Evolutionary conservation across 148 eudicot species (phyloP).

Genomic region (Agrostemma githago): DNA sequence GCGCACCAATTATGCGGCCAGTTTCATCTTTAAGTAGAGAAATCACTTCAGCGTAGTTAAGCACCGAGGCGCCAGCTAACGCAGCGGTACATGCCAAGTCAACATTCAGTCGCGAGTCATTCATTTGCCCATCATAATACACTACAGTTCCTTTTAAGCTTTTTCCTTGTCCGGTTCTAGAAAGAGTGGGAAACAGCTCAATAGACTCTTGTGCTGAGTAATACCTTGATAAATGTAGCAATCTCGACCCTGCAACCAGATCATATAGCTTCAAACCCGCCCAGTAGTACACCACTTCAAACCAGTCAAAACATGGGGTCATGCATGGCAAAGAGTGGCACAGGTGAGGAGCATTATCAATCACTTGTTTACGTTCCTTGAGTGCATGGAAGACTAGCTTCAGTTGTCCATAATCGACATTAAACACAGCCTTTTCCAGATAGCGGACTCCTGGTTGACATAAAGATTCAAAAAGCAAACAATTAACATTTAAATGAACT

Average conservation of each 20-base stretch:
- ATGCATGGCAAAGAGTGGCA: conserved; percentile 93
- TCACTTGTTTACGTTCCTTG: conserved; percentile 85
- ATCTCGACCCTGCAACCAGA: conserved; percentile 69
- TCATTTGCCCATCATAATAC: conserved; percentile 97
- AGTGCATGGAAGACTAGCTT: conserved; percentile 98
- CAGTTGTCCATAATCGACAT: conserved; percentile 86
- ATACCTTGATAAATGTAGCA: conserved; percentile 83
- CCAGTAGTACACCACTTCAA: conserved; percentile 93
- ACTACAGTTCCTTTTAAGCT: conserved; percentile 92
- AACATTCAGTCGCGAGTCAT: conserved; percentile 86
- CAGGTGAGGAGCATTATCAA: conserved; percentile 96
- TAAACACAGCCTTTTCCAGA: conserved; percentile 95
- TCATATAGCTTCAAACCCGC: conserved; percentile 86
- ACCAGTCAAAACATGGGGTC: conserved; percentile 97
- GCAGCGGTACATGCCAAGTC: conserved; percentile 92
- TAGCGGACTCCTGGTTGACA: conserved; percentile 76
- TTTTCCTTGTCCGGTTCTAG: conserved; percentile 55
- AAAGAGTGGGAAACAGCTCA: conserved; percentile 89
- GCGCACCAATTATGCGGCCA: conserved; percentile 75
- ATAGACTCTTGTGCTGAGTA: conserved; percentile 83
- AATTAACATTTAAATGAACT: background rate
- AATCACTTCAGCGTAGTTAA: conserved; percentile 88
- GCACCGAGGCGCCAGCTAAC: conserved; percentile 85
- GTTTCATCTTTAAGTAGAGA: conserved; percentile 75
- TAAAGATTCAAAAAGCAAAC: conserved; percentile 6